Base-by-base conservation (phyloP, 495 filamentous ascomycete genomes). In the Penicillium silybi region DNA sequence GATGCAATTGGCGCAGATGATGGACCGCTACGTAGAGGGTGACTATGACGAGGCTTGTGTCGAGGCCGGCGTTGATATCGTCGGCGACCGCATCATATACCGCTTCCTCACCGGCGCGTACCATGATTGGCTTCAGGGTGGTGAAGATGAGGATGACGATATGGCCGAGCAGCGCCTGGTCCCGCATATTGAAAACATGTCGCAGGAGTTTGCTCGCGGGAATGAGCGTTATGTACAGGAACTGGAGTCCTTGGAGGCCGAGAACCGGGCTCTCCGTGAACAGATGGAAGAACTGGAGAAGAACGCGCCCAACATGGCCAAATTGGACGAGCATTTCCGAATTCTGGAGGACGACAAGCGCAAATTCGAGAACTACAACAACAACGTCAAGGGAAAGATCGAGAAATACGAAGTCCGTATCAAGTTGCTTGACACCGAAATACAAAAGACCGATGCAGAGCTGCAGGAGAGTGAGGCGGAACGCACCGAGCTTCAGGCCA, bases 361-460 rank as follows among this genome's bases (percentile, higher is more conserved):
- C 53, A 97, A 97, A 59, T 97, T 97, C 56, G 90, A 92, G 57
- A 84, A 86, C 53, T 99, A 95, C 72, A 95, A 95, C 66, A 81
- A 82, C 43, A 78, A 81, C 18, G 87, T 93, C 58, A 76, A 86
- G 58, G 82, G 83, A 38, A 90, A 89, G 57, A 83, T 89, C 1
- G 85, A 95, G 41, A 95, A 92, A 62, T 89, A 92, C 66, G 84
- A 92, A 46, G 73, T 69, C 49, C 82, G 86, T 23, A 88, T 86
- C 58, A 81, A 85, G 44, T 83, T 90, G 44, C 67, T 97, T 19
- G 82, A 89, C 46, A 83, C 88, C 41, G 89, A 95, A 65, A 79
- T 95, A 38, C 81, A 85, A 41, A 89, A 91, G 56, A 81, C 86
- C 9, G 81, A 90, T 26, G 61, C 74, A 2, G 91, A 97, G 51